Conservation (phyloP, 192 early-diverging fungal genomes). For the Cladochytrium replicatum region DNA sequence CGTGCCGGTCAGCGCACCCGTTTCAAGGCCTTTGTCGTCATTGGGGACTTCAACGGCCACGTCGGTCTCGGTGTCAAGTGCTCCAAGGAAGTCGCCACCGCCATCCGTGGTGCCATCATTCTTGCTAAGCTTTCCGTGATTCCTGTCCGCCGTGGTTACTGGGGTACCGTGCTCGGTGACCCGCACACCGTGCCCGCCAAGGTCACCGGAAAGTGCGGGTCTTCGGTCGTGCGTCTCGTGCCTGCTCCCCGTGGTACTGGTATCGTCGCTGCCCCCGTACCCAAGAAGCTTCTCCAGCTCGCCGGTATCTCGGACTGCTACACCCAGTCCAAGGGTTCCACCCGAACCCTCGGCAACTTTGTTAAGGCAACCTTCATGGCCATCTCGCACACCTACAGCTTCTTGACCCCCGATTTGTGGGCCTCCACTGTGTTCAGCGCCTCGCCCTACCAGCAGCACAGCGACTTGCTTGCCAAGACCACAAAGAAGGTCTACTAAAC, state of each 20-base stretch:
- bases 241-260: conserved; percentile 99
- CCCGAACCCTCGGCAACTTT: conserved; percentile 98
- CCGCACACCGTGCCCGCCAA: conserved; percentile 98
- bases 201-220: conserved; percentile 95
- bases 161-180: conserved; percentile 91
- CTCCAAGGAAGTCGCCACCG: conserved; percentile 98
- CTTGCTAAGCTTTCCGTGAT: conserved; percentile 97
- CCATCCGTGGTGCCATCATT: conserved; percentile 97
- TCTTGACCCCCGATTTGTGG: conserved; percentile 96
- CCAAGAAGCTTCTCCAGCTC: conserved; percentile 94
- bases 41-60: conserved; percentile 95
- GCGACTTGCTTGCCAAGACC: conserved; percentile 62
- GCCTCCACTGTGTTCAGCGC: conserved; percentile 75
- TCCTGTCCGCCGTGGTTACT: conserved; percentile 98
- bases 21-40: conserved; percentile 99
- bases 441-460: conserved; percentile 86
- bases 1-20: conserved; percentile 98
- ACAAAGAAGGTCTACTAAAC: conserved; percentile 34
- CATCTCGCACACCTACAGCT: conserved; percentile 94
- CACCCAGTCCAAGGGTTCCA: conserved; percentile 91
- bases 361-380: conserved; percentile 98
- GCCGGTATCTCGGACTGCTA: conserved; percentile 98
- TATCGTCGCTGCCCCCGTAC: conserved; percentile 91
- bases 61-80: conserved; percentile 99
- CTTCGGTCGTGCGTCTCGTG: conserved; percentile 81